Evolutionary conservation across 805 yeast species (phyloP).

Genomic region (Candida oleophila): DNA sequence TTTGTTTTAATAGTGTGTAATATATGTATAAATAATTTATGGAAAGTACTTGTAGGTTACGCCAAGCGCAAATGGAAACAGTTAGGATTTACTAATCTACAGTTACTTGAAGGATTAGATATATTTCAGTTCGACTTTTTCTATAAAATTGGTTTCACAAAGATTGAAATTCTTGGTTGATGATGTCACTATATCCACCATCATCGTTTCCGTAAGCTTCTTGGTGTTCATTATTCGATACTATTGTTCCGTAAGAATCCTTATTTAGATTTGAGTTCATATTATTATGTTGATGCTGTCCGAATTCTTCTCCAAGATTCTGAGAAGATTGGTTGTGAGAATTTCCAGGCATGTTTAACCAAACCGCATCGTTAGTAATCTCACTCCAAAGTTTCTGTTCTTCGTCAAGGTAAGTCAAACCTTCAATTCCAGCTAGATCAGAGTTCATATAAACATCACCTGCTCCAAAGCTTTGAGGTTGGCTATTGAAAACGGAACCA

Average conservation of each 20-base stretch:
- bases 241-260: not conserved
- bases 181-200: conserved; percentile 37
- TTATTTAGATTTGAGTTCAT: not conserved
- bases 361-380: conserved; percentile 71
- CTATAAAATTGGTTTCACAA: not conserved
- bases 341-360: conserved; percentile 48
- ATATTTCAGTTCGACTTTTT: conserved; percentile 4
- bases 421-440: conserved; percentile 43
- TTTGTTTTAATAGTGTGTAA: conserved; percentile 18
- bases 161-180: conserved; percentile 37
- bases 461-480: conserved; percentile 4
- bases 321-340: conserved; percentile 1
- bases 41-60: not conserved
- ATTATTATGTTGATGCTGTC: not conserved
- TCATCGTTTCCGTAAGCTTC: not conserved
- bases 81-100: too few species aligned
- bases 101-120: not conserved
- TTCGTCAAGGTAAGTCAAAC: conserved; percentile 39
- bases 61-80: not conserved
- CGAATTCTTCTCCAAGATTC: not conserved
- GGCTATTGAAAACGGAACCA: not conserved
- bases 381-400: conserved; percentile 70
- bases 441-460: conserved; percentile 34
- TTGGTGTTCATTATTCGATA: not conserved
- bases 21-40: conserved; percentile 9